These are phyloP conservation scores for Rubroshorea leprosula DNA, from an alignment of 345 rosid species.

Conservation along the genomic window DNA sequence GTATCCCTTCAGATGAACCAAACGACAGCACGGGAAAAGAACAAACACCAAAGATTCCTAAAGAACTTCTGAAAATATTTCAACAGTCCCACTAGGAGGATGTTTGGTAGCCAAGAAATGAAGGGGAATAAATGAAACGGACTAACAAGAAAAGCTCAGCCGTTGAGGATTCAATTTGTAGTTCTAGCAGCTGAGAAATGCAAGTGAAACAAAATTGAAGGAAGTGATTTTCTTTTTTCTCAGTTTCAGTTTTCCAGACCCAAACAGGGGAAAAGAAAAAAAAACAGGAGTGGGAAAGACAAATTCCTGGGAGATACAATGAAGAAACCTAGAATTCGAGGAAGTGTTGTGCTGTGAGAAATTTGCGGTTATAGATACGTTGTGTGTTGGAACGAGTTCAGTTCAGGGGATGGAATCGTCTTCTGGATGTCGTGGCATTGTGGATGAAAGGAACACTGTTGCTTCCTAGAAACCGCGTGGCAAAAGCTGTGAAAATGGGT, in stretches of 20 bases:
- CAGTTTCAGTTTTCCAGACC: slow-evolving; percentile 4
- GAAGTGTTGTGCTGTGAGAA: slow-evolving; percentile 14
- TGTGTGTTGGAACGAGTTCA: no score
- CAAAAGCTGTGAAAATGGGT: no score
- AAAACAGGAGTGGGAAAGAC: slow-evolving; percentile 1
- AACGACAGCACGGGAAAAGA: no score
- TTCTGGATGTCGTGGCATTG: no score
- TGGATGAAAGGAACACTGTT: no score
- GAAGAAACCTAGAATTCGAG: slow-evolving; percentile 15
- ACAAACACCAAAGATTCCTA: not conserved
- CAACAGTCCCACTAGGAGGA: not conserved
- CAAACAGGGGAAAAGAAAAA: slow-evolving; percentile 8
- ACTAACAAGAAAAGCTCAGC: not conserved
- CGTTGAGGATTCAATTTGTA: no score
- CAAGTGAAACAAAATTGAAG: no score
- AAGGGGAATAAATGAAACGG: not conserved
- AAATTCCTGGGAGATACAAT: not conserved
- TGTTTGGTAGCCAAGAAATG: not conserved
- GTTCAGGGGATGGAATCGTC: no score
- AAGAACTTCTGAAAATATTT: not conserved
- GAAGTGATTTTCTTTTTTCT: not conserved
- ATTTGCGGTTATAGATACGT: no score
- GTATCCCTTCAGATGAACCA: no score
- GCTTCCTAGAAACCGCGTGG: no score
- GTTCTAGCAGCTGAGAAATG: no score